These are phyloP conservation scores for Pythium periplocum DNA, from an alignment of 352 stramenopile species.

Conservation along the genomic window DNA sequence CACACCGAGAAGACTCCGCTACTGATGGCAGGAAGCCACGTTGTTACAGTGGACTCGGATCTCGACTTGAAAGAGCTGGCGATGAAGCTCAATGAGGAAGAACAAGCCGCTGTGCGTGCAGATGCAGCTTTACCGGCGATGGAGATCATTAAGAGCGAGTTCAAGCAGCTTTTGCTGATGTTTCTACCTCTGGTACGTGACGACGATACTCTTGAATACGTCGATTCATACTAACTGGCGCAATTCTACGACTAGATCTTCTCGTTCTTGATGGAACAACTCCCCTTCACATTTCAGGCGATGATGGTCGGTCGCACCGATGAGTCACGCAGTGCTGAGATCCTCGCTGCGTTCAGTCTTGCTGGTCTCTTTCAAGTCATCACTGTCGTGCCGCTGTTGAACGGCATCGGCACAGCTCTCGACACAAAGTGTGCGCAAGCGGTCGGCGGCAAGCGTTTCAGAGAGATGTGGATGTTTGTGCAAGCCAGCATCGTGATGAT, in stretches of 20 bases:
- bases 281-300: slow-evolving; percentile 6
- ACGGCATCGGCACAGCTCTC: slow-evolving; percentile 22
- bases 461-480: slow-evolving; percentile 36
- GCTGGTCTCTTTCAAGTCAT: slow-evolving; percentile 10
- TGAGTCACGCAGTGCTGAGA: slow-evolving; percentile 10
- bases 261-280: slow-evolving; percentile 4
- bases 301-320: slow-evolving; percentile 25
- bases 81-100: neutral
- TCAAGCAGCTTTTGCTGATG: slow-evolving; percentile 2
- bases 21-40: slow-evolving; percentile 2
- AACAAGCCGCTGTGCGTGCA: neutral
- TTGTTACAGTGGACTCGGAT: slow-evolving; percentile 5
- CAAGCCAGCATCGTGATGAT: slow-evolving; percentile 29
- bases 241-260: neutral
- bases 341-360: slow-evolving; percentile 23
- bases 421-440: slow-evolving; percentile 38
- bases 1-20: neutral
- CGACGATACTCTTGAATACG: neutral
- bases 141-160: slow-evolving; percentile 11
- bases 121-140: neutral
- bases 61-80: slow-evolving; percentile 1
- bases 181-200: slow-evolving; percentile 11
- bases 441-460: slow-evolving; percentile 25
- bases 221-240: neutral
- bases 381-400: slow-evolving; percentile 12